Base-by-base conservation (phyloP, 1,284 basidiomycete genomes). In the Tilletia caries region DNA sequence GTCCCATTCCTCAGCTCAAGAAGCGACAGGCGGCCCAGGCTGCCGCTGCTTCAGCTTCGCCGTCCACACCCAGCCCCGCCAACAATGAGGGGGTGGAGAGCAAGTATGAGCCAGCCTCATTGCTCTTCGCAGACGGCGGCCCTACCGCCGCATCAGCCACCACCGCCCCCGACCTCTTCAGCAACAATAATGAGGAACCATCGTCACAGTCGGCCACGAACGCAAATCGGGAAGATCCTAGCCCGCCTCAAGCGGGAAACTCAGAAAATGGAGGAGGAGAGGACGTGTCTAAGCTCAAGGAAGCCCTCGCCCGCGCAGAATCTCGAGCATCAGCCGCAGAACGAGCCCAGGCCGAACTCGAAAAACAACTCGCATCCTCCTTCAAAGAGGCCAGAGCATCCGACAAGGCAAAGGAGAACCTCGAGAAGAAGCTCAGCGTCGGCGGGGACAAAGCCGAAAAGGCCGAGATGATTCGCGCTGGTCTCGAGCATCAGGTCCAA, bases 11-110 rank as follows among this genome's bases (percentile, higher is more conserved):
- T 5, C 74, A 77, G 66, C 67, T 77, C 67, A 77, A 77, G 46
- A 77, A 77, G 70, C 76, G 74, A 52, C 74, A 76, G 32, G 54
- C 54, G 50, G 76, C 76, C 0, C 73, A 75, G 67, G 73, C 73
- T 25, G 75, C 73, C 20, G 73, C 74, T 27, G 73, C 73, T 1
- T 68, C 67, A 23, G 71, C 72, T 13, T 68, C 41, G 12, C 65
- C 64, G 25, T 46, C 66, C 29, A 58, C 68, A 20, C 60, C 25
- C 33, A 44, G 2, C n/a, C 33, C 50, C 27, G 23, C 67, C 25
- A 70, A 69, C 60, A 69, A 70, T n/a, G 70, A 64, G 18, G 67
- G 67, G 32, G 71, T 48, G 0, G 43, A 67, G 18, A 70, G 50
- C n/a, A 52, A 67, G n/a, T 68, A 69, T 3, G 75, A 67, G 37